Evolutionary conservation across 805 yeast species (phyloP).

Genomic region (Candida multigemmis): DNA sequence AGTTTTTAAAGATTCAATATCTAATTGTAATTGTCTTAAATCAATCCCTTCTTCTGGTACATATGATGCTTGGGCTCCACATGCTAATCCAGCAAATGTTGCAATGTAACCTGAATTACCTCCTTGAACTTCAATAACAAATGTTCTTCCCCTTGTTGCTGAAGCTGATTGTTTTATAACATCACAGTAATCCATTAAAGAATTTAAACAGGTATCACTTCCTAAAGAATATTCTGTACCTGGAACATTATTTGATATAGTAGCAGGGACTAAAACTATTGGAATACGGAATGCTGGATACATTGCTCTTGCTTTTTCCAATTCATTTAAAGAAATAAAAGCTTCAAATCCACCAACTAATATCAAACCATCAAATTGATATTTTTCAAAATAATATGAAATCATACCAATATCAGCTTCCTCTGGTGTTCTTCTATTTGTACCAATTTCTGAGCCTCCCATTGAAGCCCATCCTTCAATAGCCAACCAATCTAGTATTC

Average conservation of each 20-base stretch:
- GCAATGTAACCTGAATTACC: conserved; percentile 95
- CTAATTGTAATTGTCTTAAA: conserved; percentile 62
- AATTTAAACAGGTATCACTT: conserved; percentile 89
- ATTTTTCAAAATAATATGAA: conserved; percentile 88
- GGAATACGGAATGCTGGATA: conserved; percentile 95
- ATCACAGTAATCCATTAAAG: conserved; percentile 88
- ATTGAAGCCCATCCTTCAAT: conserved; percentile 80
- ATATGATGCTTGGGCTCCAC: conserved; percentile 89
- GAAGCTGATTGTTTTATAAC: conserved; percentile 92
- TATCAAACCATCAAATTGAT: conserved; percentile 78
- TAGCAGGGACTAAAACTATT: conserved; percentile 88
- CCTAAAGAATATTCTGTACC: conserved; percentile 97
- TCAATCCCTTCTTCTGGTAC: conserved; percentile 80
- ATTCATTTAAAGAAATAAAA: conserved; percentile 73
- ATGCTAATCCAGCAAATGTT: conserved; percentile 69
- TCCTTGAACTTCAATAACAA: conserved; percentile 97
- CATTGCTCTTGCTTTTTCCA: conserved; percentile 62
- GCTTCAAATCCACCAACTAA: conserved; percentile 97
- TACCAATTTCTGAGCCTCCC: conserved; percentile 97
- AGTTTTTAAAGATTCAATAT: conserved; percentile 59
- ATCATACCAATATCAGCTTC: conserved; percentile 78
- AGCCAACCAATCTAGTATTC: conserved; percentile 70
- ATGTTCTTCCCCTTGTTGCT: conserved; percentile 86
- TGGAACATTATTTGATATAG: conserved; percentile 97
- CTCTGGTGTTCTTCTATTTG: conserved; percentile 80